Conservation (phyloP, 2,329 filamentous ascomycete genomes). For the Didymella glomerata region DNA sequence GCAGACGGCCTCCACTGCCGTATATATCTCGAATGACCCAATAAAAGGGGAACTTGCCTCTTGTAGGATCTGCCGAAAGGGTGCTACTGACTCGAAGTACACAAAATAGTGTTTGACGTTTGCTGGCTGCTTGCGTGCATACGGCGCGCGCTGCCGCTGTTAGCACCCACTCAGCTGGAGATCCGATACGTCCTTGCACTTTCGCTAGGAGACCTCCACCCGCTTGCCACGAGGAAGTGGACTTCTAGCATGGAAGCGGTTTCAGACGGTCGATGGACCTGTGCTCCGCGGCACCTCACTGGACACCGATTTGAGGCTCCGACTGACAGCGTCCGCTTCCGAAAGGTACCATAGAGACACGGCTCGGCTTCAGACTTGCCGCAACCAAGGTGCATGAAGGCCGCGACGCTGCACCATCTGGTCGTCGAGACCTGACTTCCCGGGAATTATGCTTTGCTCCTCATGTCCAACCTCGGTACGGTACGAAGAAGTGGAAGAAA, state of each 20-base stretch:
- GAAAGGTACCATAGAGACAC: constrained; percentile 6
- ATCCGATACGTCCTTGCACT: constrained; percentile 9
- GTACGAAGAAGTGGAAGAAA: background rate
- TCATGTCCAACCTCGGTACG: constrained; percentile 10
- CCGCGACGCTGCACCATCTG: constrained; percentile 3
- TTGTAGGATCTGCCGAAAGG: constrained; percentile 12
- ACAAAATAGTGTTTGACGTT: constrained; percentile 15
- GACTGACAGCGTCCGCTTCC: constrained; percentile 8
- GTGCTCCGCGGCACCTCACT: constrained; percentile 3
- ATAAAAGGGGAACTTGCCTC: constrained; percentile 19
- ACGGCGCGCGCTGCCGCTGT: constrained; percentile 18
- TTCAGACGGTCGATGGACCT: constrained; percentile 8
- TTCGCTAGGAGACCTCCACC: constrained; percentile 2
- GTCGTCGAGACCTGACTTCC: background rate
- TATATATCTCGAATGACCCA: constrained; percentile 16
- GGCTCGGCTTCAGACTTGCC: background rate
- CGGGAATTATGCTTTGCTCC: background rate
- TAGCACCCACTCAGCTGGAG: constrained; percentile 15
- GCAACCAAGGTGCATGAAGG: background rate
- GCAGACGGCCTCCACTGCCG: constrained; percentile 2
- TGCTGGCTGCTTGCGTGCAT: constrained; percentile 20
- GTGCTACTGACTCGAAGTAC: constrained; percentile 14
- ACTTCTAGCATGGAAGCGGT: constrained; percentile 8
- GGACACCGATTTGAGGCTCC: background rate
- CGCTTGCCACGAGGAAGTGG: constrained; percentile 14